Evolutionary conservation across 2,329 filamentous ascomycete species (phyloP).

Genomic region (Gremmenia infestans): DNA sequence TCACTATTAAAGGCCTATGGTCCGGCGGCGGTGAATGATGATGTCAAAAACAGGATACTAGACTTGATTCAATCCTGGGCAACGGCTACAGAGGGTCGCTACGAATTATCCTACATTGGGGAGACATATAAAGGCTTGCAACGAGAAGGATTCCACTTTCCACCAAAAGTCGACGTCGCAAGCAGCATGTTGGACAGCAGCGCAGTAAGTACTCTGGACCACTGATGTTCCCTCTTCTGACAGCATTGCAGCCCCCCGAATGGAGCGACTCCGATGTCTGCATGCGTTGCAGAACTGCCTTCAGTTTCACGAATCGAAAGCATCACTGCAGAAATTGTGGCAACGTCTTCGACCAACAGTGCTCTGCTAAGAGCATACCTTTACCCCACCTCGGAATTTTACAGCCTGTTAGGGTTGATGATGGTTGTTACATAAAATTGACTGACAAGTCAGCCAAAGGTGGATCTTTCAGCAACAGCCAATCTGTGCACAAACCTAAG

Average conservation of each 20-base stretch:
- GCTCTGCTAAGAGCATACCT: slow-evolving; percentile 82
- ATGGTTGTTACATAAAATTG: slow-evolving; percentile 88
- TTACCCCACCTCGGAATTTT: slow-evolving; percentile 90
- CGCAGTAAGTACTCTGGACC: slow-evolving; percentile 58
- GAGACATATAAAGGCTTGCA: slow-evolving; percentile 83
- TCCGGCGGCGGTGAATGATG: slow-evolving; percentile 67
- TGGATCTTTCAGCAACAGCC: slow-evolving; percentile 35
- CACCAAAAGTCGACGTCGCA: slow-evolving; percentile 78
- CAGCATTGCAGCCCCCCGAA: slow-evolving; percentile 68
- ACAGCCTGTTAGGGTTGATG: slow-evolving; percentile 87
- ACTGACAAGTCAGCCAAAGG: slow-evolving; percentile 63
- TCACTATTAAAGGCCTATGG: slow-evolving; percentile 83
- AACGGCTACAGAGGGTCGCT: slow-evolving; percentile 76
- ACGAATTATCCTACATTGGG: slow-evolving; percentile 78
- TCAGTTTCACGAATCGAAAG: slow-evolving; percentile 97
- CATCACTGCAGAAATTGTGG: slow-evolving; percentile 98
- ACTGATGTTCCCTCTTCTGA: neutral
- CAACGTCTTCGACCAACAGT: slow-evolving; percentile 94
- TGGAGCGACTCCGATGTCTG: slow-evolving; percentile 98
- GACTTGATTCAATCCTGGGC: slow-evolving; percentile 95
- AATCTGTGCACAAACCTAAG: slow-evolving; percentile 59
- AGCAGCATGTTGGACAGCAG: slow-evolving; percentile 98
- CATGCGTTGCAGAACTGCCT: slow-evolving; percentile 92
- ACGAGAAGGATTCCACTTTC: slow-evolving; percentile 82
- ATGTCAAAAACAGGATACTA: slow-evolving; percentile 85